A percentile compares a stretch with the other conserved stretches of the same genome.
Conservation (phyloP, 768 basidiomycete genomes). For the Lentinula sp. region DNA sequence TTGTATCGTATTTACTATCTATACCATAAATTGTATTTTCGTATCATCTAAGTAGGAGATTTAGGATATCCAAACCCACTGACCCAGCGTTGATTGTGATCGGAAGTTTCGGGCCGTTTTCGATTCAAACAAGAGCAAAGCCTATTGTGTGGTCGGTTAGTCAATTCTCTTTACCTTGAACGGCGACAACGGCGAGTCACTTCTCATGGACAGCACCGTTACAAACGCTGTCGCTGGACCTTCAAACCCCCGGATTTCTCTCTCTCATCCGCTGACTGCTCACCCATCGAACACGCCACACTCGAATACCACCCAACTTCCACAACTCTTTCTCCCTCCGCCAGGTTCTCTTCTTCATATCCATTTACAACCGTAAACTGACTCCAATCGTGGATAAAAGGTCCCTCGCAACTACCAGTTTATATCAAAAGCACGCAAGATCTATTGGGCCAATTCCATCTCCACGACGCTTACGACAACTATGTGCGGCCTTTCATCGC, state of each 20-base stretch:
- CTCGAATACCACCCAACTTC: constrained; percentile 3
- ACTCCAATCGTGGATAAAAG: constrained; percentile 17
- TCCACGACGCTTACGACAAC: constrained; percentile 73
- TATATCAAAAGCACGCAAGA: constrained; percentile 74
- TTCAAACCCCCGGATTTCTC: constrained; percentile 28
- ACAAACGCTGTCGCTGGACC: constrained; percentile 61
- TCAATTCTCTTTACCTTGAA: constrained; percentile 1
- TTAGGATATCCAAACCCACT: no score
- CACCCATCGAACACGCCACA: constrained; percentile 19
- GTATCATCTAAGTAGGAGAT: neutral
- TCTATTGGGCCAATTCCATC: constrained; percentile 64
- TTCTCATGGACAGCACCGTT: constrained; percentile 34
- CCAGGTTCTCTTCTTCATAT: constrained; percentile 23
- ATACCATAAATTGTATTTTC: neutral
- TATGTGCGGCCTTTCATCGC: constrained; percentile 57
- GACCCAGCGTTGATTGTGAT: no score
- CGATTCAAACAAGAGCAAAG: neutral
- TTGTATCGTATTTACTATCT: neutral
- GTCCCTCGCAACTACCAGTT: constrained; percentile 30
- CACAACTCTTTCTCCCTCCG: constrained; percentile 31
- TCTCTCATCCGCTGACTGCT: constrained; percentile 20
- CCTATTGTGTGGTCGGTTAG: neutral
- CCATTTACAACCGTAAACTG: constrained; percentile 7
- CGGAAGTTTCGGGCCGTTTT: neutral
- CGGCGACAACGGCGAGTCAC: constrained; percentile 7